These are phyloP conservation scores for Alternaria gansuensis DNA, from an alignment of 2,329 filamentous ascomycete species.

Conservation along the genomic window DNA sequence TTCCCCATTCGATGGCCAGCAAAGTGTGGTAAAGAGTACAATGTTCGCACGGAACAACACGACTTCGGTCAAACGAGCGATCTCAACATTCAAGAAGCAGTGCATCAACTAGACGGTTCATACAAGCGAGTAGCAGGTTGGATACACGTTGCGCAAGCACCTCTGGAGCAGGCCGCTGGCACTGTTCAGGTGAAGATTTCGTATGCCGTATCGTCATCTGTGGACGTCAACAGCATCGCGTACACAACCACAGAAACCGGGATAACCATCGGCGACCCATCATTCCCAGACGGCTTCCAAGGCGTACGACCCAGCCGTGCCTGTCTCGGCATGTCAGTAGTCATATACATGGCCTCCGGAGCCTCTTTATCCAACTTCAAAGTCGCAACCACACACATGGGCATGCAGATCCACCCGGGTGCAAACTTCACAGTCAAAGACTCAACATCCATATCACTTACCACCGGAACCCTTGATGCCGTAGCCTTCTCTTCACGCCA, in stretches of 20 bases:
- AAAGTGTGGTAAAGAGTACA: slow-evolving; percentile 48
- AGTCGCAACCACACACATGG: slow-evolving; percentile 50
- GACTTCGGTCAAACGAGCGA: slow-evolving; percentile 37
- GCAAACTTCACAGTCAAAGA: slow-evolving; percentile 47
- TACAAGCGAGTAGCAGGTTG: slow-evolving; percentile 52
- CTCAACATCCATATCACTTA: slow-evolving; percentile 44
- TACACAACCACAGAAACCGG: slow-evolving; percentile 36
- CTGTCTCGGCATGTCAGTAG: slow-evolving; percentile 52
- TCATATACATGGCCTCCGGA: slow-evolving; percentile 50
- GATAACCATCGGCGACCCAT: slow-evolving; percentile 41
- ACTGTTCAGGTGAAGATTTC: slow-evolving; percentile 50
- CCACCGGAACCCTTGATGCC: slow-evolving; percentile 49
- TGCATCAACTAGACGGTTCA: slow-evolving; percentile 44
- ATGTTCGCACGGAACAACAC: slow-evolving; percentile 43
- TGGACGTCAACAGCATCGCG: slow-evolving; percentile 44
- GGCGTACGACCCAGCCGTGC: slow-evolving; percentile 36
- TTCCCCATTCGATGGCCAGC: slow-evolving; percentile 51
- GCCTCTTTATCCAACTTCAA: slow-evolving; percentile 47
- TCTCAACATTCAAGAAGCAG: slow-evolving; percentile 41
- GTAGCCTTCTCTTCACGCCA: slow-evolving; percentile 50
- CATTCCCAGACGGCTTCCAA: slow-evolving; percentile 37
- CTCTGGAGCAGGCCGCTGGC: slow-evolving; percentile 44
- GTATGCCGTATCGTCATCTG: slow-evolving; percentile 50
- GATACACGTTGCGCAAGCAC: slow-evolving; percentile 51
- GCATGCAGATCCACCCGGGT: slow-evolving; percentile 50